These are phyloP conservation scores for Hygrophoropsis aurantiaca DNA, from an alignment of 768 basidiomycete species.

Conservation along the genomic window DNA sequence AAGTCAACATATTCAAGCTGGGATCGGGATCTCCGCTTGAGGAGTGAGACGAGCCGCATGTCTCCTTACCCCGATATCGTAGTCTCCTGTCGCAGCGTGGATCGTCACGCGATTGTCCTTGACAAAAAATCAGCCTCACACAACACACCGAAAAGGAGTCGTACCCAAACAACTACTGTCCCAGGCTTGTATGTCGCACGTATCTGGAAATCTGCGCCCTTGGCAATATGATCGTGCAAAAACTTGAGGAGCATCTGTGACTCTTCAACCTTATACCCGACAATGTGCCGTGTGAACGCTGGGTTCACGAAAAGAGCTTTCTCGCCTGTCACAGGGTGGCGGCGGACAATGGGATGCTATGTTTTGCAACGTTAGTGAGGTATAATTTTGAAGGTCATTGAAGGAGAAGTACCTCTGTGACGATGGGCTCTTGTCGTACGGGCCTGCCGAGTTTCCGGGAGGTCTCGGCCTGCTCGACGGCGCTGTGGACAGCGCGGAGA, in stretches of 20 bases:
- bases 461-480: conserved; percentile 48
- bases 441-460: conserved; percentile 43
- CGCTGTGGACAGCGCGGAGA: conserved; percentile 57
- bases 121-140: background rate
- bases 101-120: conserved; percentile 50
- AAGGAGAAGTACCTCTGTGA: conserved; percentile 35
- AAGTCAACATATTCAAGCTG: no score
- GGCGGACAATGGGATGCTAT: conserved; percentile 55
- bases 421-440: conserved; percentile 50
- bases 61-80: conserved; percentile 33
- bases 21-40: conserved; percentile 47
- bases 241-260: conserved; percentile 55
- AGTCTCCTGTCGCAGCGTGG: conserved; percentile 46
- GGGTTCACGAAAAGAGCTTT: conserved; percentile 62
- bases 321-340: conserved; percentile 62
- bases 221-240: conserved; percentile 51
- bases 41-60: conserved; percentile 50
- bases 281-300: conserved; percentile 53
- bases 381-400: no score
- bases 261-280: conserved; percentile 55
- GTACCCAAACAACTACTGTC: conserved; percentile 57
- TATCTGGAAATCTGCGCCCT: conserved; percentile 51
- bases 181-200: conserved; percentile 51
- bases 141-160: conserved; percentile 10
- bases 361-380: no score